These are phyloP conservation scores for Chrysoporthe austroafricana DNA, from an alignment of 2,329 filamentous ascomycete genomes.

Conservation along the genomic window DNA sequence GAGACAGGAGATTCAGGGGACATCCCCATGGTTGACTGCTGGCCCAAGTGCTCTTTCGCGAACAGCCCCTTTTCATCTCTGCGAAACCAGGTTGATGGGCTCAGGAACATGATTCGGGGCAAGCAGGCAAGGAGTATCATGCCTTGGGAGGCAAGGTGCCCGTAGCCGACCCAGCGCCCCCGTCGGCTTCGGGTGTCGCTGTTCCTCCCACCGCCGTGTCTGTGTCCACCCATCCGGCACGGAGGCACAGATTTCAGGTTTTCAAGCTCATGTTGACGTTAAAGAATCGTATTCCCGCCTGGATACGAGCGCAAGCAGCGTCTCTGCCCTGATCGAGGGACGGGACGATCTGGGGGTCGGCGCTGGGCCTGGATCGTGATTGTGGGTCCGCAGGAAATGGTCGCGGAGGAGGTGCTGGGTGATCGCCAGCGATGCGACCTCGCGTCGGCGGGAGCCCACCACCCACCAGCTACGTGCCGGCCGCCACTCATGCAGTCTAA, in stretches of 20 bases:
- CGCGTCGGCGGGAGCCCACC: neutral
- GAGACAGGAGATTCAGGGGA: neutral
- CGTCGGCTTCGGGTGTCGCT: neutral
- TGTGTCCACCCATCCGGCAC: too few relatives aligned
- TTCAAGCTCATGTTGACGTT: neutral
- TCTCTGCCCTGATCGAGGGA: neutral
- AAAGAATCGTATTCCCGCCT: neutral
- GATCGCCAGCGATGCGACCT: neutral
- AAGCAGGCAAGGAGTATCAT: too few relatives aligned
- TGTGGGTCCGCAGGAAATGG: neutral
- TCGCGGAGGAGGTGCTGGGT: neutral
- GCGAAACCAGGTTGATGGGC: too few relatives aligned
- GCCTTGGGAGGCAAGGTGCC: too few relatives aligned
- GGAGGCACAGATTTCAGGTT: neutral
- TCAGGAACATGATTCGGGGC: too few relatives aligned
- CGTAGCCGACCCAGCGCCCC: too few relatives aligned
- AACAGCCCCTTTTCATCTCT: neutral
- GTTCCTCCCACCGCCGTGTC: neutral
- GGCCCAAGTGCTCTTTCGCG: neutral
- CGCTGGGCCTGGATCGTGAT: neutral
- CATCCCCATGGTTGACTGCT: neutral
- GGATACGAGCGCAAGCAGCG: conserved; percentile 2
- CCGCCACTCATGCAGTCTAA: neutral
- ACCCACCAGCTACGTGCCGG: neutral
- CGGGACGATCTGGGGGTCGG: neutral